These are phyloP conservation scores for Erythrobasidium yunnanense DNA, from an alignment of 768 basidiomycete species.

Conservation along the genomic window DNA sequence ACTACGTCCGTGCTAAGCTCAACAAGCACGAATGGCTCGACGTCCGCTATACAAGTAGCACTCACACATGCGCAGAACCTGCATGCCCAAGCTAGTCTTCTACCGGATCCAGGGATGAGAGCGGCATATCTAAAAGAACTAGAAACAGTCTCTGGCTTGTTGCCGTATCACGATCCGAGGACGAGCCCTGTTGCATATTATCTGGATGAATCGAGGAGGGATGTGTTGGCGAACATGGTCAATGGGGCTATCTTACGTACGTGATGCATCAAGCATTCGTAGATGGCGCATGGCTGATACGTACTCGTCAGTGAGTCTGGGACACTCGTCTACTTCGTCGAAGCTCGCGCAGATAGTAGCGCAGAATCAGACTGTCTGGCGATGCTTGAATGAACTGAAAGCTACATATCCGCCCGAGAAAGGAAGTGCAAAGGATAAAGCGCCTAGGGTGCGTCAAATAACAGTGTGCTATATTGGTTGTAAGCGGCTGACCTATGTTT, in stretches of 20 bases:
- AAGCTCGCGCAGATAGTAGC: not conserved
- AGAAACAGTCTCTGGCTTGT: conserved; percentile 9
- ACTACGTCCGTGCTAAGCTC: not conserved
- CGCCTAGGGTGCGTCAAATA: conserved; percentile 12
- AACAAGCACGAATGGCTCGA: not conserved
- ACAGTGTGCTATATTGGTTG: too few relatives aligned
- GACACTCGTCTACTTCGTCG: conserved; percentile 1
- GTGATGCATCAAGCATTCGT: not conserved
- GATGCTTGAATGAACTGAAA: conserved; percentile 1
- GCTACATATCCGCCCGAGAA: conserved; percentile 5
- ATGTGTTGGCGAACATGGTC: conserved; percentile 1
- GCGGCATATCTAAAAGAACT: conserved; percentile 8
- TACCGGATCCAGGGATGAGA: conserved; percentile 8
- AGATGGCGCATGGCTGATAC: not conserved
- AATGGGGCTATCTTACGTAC: conserved; percentile 20
- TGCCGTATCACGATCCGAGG: conserved; percentile 16
- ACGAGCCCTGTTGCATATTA: conserved; percentile 14
- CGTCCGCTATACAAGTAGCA: conserved; percentile 3
- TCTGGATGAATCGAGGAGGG: conserved; percentile 4
- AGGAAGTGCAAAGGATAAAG: not conserved
- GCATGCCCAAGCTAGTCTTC: conserved; percentile 13
- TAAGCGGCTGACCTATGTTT: not conserved
- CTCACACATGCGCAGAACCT: conserved; percentile 12
- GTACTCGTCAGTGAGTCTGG: not conserved
- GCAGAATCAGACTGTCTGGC: conserved; percentile 14